phyloP scores from a whole-genome alignment of 352 stramenopile species.

The Pythium guiyangense region DNA sequence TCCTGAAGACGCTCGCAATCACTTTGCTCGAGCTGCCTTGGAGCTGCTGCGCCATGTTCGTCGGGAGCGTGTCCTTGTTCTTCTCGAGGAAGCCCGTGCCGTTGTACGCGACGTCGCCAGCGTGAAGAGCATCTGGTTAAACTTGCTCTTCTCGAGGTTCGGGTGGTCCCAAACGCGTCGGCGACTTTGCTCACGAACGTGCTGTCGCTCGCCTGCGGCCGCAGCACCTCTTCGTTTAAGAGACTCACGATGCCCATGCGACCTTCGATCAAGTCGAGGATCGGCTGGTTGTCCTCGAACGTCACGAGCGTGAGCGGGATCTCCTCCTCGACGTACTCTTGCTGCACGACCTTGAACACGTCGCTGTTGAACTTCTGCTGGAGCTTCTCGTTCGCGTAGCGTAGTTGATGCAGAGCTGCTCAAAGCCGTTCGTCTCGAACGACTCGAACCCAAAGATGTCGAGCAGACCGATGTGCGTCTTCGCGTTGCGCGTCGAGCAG shows the following conservation, averaged over 20 bases:
- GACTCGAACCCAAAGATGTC: constrained; percentile 96
- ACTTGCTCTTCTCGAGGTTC: no score
- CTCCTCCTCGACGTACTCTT: constrained; percentile 93
- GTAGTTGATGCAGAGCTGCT: no score
- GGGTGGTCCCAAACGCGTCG: constrained; percentile 70
- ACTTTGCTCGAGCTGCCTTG: no score
- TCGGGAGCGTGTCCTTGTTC: no score
- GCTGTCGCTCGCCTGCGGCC: constrained; percentile 75
- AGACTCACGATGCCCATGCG: constrained; percentile 88
- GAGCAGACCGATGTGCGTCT: no score
- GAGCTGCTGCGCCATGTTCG: no score
- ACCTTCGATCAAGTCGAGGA: constrained; percentile 88
- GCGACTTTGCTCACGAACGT: constrained; percentile 84
- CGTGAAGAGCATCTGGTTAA: no score
- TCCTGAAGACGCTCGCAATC: no score
- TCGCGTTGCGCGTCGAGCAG: no score
- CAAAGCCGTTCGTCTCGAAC: constrained; percentile 87
- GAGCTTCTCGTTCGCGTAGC: constrained; percentile 82
- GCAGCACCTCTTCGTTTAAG: constrained; percentile 94
- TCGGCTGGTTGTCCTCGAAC: constrained; percentile 91
- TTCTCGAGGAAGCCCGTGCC: no score
- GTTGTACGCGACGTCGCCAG: no score
- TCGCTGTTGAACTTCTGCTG: constrained; percentile 91
- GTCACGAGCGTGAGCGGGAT: constrained; percentile 82
- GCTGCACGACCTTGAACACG: constrained; percentile 94